phyloP scores from a whole-genome alignment of 176 grass and related monocot species.

The Carex cristatella region DNA sequence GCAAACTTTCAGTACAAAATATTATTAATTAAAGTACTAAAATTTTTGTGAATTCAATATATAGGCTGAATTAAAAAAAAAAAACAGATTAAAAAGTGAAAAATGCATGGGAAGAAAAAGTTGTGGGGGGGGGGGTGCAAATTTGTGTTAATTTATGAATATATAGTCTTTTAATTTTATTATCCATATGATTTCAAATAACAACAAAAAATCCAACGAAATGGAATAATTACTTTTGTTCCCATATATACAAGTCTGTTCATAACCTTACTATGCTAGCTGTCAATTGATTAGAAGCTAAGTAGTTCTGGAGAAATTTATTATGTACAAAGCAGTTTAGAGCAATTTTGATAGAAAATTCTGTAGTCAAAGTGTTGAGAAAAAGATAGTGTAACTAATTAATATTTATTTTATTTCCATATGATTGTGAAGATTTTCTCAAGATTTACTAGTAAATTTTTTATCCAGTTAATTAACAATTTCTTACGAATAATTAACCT shows the following conservation, averaged over 20 bases:
- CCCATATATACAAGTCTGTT: background rate
- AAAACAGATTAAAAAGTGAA: too few relatives aligned
- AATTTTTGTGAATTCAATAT: background rate
- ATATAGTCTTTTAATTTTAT: too few relatives aligned
- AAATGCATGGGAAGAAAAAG: too few relatives aligned
- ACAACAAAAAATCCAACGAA: background rate
- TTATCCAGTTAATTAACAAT: background rate
- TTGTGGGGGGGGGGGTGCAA: too few relatives aligned
- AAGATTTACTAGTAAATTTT: background rate
- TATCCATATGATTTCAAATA: too few relatives aligned
- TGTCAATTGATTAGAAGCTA: background rate
- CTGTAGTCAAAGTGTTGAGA: background rate
- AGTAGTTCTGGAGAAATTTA: background rate
- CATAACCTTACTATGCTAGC: background rate
- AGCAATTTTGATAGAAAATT: too few relatives aligned
- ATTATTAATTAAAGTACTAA: background rate
- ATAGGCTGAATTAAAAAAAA: too few relatives aligned
- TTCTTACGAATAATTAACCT: background rate
- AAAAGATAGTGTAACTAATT: background rate
- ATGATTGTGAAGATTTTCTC: background rate
- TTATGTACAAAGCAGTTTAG: background rate
- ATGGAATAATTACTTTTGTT: background rate
- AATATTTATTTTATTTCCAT: background rate
- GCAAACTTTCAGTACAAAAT: background rate
- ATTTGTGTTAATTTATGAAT: too few relatives aligned